Percentiles rank a stretch among this genome's conserved stretches.
Evolutionary conservation across 352 stramenopile genomes (phyloP).

Genomic region (Pythium periplocum): DNA sequence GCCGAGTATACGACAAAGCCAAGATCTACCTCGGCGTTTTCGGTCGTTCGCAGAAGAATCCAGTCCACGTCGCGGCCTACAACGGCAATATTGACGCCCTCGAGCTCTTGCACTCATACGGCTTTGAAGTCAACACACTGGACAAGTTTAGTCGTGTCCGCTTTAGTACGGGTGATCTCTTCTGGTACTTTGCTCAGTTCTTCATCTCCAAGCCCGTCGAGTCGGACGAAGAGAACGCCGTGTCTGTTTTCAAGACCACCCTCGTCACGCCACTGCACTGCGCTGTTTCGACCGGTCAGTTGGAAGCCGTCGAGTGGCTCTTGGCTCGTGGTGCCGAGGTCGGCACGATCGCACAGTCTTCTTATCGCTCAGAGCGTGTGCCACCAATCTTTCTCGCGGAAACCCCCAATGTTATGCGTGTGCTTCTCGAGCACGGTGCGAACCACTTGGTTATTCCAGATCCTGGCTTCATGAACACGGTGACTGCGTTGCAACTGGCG

Average conservation of each 20-base stretch:
- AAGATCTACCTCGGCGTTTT: slow-evolving; percentile 56
- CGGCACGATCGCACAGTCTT: slow-evolving; percentile 44
- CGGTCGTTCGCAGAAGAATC: slow-evolving; percentile 69
- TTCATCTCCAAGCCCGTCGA: slow-evolving; percentile 50
- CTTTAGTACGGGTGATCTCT: slow-evolving; percentile 76
- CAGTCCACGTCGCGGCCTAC: slow-evolving; percentile 69
- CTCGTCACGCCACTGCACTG: slow-evolving; percentile 78
- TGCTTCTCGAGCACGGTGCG: slow-evolving; percentile 58
- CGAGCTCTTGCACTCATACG: slow-evolving; percentile 41
- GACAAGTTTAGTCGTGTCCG: slow-evolving; percentile 80
- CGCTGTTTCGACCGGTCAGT: slow-evolving; percentile 59
- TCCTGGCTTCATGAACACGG: slow-evolving; percentile 76
- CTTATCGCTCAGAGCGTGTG: slow-evolving; percentile 65
- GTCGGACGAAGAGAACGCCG: slow-evolving; percentile 55
- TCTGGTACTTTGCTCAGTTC: slow-evolving; percentile 74
- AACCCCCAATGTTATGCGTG: slow-evolving; percentile 51
- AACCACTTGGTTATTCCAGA: slow-evolving; percentile 64
- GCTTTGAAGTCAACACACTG: slow-evolving; percentile 57
- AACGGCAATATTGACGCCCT: slow-evolving; percentile 68
- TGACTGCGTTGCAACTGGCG: slow-evolving; percentile 70
- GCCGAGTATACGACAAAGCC: slow-evolving; percentile 38
- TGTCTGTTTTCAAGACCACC: slow-evolving; percentile 80
- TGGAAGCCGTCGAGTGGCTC: slow-evolving; percentile 70
- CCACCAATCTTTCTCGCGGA: slow-evolving; percentile 76
- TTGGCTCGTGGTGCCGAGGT: slow-evolving; percentile 51